Conservation (phyloP, 2,329 filamentous ascomycete genomes). For the Biscogniauxia mediterranea region DNA sequence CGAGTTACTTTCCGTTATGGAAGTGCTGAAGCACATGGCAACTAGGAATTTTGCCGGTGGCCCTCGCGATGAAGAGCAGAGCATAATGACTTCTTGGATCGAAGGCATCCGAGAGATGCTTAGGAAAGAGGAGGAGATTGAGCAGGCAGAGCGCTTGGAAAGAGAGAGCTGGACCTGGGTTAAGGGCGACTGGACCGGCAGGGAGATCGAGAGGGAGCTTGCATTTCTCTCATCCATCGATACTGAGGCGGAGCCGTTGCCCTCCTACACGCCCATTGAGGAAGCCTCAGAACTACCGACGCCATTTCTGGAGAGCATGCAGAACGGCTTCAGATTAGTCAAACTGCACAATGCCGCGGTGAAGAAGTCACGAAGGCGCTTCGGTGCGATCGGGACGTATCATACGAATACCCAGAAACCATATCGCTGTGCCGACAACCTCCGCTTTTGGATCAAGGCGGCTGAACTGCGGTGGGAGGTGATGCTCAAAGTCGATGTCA, state of each 20-base stretch:
- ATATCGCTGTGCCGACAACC: slow-evolving; percentile 89
- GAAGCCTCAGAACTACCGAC: slow-evolving; percentile 56
- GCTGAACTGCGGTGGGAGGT: slow-evolving; percentile 93
- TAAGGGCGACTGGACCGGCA: slow-evolving; percentile 70
- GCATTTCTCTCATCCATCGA: slow-evolving; percentile 79
- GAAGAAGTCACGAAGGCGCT: slow-evolving; percentile 78
- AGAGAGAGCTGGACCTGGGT: slow-evolving; percentile 79
- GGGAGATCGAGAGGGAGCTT: slow-evolving; percentile 75
- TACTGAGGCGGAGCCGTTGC: slow-evolving; percentile 57
- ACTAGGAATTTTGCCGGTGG: slow-evolving; percentile 82
- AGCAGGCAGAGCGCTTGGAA: slow-evolving; percentile 69
- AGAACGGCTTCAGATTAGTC: slow-evolving; percentile 78
- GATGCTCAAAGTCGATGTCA: slow-evolving; percentile 76
- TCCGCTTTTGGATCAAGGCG: slow-evolving; percentile 94
- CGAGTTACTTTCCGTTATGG: slow-evolving; percentile 82
- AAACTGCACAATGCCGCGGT: slow-evolving; percentile 88
- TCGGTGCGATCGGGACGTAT: slow-evolving; percentile 83
- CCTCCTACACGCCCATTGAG: slow-evolving; percentile 64
- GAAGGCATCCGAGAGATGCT: slow-evolving; percentile 75
- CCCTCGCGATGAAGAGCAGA: slow-evolving; percentile 73
- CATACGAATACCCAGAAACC: slow-evolving; percentile 94
- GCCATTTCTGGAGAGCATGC: slow-evolving; percentile 69
- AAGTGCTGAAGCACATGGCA: slow-evolving; percentile 89
- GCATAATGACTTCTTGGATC: slow-evolving; percentile 77
- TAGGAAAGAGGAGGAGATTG: slow-evolving; percentile 71